Evolutionary conservation across 108 stramenopile species (phyloP).

Genomic region (Nitzschia sp.): DNA sequence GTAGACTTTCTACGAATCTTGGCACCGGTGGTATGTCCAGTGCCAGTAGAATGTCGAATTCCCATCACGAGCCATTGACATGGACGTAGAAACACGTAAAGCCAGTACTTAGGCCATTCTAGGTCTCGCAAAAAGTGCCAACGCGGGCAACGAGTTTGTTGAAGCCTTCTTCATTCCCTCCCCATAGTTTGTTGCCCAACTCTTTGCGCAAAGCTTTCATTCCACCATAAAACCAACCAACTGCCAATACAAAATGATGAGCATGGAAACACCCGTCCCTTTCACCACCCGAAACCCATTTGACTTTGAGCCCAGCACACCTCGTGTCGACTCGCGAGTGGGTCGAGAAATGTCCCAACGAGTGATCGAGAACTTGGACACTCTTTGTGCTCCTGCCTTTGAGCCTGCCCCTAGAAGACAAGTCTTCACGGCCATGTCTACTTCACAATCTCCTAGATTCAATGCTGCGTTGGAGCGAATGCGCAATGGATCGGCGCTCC

Average conservation of each 20-base stretch:
- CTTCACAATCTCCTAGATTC: constrained; percentile 1
- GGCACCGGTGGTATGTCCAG: too few relatives aligned
- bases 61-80: too few relatives aligned
- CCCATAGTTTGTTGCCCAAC: too few relatives aligned
- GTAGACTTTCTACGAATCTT: too few relatives aligned
- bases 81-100: too few relatives aligned
- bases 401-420: not conserved
- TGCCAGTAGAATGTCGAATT: too few relatives aligned
- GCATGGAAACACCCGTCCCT: not conserved
- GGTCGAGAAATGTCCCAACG: not conserved
- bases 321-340: not conserved
- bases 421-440: not conserved
- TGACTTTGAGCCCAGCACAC: constrained; percentile 14
- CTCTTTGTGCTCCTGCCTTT: constrained; percentile 2
- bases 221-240: too few relatives aligned
- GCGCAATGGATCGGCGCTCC: constrained; percentile 4
- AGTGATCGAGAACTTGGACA: constrained; percentile 10
- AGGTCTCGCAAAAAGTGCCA: too few relatives aligned
- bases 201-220: too few relatives aligned
- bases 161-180: too few relatives aligned
- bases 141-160: too few relatives aligned
- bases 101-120: too few relatives aligned
- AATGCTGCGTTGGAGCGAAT: constrained; percentile 8
- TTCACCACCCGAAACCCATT: constrained; percentile 15
- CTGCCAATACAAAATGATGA: not conserved